Percentiles rank a stretch among this genome's conserved stretches.
Evolutionary conservation across 495 filamentous ascomycete species (phyloP).

Genomic region (Neurospora hispaniola): DNA sequence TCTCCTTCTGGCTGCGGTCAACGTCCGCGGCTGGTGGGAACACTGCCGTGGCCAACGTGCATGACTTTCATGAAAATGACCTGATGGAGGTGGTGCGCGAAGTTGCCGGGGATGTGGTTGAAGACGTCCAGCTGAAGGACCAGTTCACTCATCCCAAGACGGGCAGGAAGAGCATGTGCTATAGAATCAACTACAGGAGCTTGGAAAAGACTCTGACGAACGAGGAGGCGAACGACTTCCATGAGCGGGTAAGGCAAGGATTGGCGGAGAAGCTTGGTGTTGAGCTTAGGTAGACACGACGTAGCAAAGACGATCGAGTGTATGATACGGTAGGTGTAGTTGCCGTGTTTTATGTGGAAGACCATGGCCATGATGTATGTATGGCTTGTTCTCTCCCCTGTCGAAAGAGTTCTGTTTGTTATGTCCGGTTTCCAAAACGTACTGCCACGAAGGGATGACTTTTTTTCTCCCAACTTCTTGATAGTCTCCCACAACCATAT

Average conservation of each 20-base stretch:
- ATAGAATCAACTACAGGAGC: conserved; percentile 84
- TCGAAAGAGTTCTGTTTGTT: not conserved
- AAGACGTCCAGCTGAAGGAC: conserved; percentile 73
- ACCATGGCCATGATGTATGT: not conserved
- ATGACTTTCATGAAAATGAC: conserved; percentile 83
- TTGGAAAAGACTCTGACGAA: conserved; percentile 82
- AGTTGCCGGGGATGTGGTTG: conserved; percentile 69
- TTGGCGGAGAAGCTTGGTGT: conserved; percentile 64
- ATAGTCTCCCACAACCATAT: not conserved
- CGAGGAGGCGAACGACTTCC: conserved; percentile 62
- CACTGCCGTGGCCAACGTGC: conserved; percentile 21
- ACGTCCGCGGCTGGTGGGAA: conserved; percentile 41
- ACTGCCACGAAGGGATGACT: no score
- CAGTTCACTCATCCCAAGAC: conserved; percentile 86
- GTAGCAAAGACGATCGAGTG: not conserved
- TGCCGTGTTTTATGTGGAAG: not conserved
- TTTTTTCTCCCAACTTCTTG: not conserved
- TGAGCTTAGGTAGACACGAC: conserved; percentile 54
- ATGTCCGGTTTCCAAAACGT: not conserved
- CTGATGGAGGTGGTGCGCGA: conserved; percentile 87
- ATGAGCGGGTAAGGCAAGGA: conserved; percentile 49
- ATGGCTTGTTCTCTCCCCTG: not conserved
- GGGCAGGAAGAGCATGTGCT: conserved; percentile 72
- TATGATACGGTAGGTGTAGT: not conserved
- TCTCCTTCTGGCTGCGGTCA: conserved; percentile 79